Evolutionary conservation across 179 eudicot genomes (phyloP).

Genomic region (Pouteria campechiana): DNA sequence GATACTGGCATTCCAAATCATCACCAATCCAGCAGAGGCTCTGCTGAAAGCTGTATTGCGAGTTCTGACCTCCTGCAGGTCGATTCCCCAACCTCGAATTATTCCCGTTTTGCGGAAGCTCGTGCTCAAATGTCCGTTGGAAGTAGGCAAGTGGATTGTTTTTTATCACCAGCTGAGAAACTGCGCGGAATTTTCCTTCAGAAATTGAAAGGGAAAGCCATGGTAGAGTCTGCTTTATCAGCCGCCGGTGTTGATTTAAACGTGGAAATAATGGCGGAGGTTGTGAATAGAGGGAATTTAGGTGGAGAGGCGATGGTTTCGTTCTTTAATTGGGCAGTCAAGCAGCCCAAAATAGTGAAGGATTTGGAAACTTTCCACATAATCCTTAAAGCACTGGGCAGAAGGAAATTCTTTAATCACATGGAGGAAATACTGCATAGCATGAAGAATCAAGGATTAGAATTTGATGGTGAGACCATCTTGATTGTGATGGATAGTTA

Average conservation of each 20-base stretch:
- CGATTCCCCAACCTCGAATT: too few species aligned
- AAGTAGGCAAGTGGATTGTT: constrained; percentile 35
- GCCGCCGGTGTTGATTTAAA: constrained; percentile 27
- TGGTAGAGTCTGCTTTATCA: constrained; percentile 31
- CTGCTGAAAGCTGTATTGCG: too few species aligned
- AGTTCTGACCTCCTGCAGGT: too few species aligned
- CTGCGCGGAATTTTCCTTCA: constrained; percentile 71
- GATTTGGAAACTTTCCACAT: constrained; percentile 33
- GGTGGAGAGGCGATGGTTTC: constrained; percentile 57
- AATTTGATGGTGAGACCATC: constrained; percentile 33
- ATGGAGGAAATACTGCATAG: constrained; percentile 43
- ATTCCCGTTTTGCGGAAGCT: too few species aligned
- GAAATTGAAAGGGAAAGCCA: constrained; percentile 46
- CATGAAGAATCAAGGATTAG: constrained; percentile 34
- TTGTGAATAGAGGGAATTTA: constrained; percentile 50
- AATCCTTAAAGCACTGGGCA: constrained; percentile 65
- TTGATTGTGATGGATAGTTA: constrained; percentile 63
- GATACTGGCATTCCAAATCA: too few species aligned
- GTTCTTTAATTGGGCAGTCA: constrained; percentile 69
- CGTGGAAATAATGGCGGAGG: constrained; percentile 42
- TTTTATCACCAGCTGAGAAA: constrained; percentile 57
- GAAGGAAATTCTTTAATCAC: constrained; percentile 53
- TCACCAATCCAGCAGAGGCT: too few species aligned
- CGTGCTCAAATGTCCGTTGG: too few species aligned
- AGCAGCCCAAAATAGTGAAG: constrained; percentile 17